A percentile compares a stretch with the other conserved stretches of the same genome.
phyloP scores from a whole-genome alignment of 1,139 yeast species.

The Saccharomycopsis hybrid region DNA sequence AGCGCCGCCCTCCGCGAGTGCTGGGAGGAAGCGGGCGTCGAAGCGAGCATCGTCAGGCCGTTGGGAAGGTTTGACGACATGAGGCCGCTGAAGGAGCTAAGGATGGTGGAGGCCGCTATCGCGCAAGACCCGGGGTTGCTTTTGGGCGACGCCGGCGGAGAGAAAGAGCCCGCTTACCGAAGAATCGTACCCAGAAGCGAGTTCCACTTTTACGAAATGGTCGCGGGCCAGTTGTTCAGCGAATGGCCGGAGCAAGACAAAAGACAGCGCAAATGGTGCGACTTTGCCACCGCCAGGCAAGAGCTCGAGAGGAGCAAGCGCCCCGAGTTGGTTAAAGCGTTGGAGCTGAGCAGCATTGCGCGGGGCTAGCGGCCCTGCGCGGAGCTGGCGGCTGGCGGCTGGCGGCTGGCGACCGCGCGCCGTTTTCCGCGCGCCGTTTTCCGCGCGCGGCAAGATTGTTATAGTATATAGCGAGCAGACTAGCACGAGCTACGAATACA shows the following conservation, averaged over 20 bases:
- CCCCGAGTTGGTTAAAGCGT: conserved; percentile 62
- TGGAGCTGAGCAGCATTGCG: conserved; percentile 39
- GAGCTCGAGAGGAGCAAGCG: conserved; percentile 56
- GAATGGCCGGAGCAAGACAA: conserved; percentile 71
- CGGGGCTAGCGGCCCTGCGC: too few relatives aligned
- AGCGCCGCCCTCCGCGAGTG: conserved; percentile 77
- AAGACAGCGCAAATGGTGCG: conserved; percentile 71
- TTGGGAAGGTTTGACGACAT: conserved; percentile 66
- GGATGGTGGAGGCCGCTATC: conserved; percentile 27
- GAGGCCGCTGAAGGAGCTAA: conserved; percentile 60
- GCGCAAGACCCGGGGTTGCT: conserved; percentile 23
- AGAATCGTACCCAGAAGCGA: conserved; percentile 55
- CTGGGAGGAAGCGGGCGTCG: conserved; percentile 97
- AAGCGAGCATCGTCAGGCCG: conserved; percentile 48
- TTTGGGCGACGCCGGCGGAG: neutral
- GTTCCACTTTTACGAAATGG: conserved; percentile 79
- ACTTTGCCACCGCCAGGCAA: conserved; percentile 62
- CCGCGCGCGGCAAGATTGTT: too few relatives aligned
- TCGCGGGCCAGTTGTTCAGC: conserved; percentile 45
- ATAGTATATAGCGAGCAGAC: too few relatives aligned
- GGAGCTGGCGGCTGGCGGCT: too few relatives aligned
- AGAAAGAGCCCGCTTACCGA: neutral
- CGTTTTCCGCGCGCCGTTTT: too few relatives aligned
- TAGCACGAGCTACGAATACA: too few relatives aligned
- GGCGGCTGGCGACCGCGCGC: too few relatives aligned